These are phyloP conservation scores for Aristolochia fimbriata DNA, from an alignment of 164 flowering plant genomes.

Conservation along the genomic window DNA sequence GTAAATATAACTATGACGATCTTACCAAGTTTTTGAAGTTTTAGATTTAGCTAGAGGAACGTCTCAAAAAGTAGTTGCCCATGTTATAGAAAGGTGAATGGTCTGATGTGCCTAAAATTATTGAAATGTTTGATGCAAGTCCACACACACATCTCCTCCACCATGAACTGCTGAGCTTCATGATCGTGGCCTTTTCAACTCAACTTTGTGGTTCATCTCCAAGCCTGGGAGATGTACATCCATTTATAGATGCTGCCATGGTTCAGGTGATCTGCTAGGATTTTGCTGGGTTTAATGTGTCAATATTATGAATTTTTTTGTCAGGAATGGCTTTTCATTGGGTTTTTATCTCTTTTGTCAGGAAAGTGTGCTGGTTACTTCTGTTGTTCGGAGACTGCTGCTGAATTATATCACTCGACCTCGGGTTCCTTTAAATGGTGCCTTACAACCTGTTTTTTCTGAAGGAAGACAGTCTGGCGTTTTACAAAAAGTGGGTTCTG, in stretches of 20 bases:
- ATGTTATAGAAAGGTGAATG: too few species aligned
- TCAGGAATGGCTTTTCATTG: not conserved
- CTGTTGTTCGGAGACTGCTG: constrained; percentile 57
- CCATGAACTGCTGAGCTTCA: constrained; percentile 78
- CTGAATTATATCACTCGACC: constrained; percentile 60
- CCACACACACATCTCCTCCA: constrained; percentile 63
- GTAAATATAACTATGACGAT: too few species aligned
- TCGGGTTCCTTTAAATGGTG: constrained; percentile 29
- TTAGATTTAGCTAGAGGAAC: too few species aligned
- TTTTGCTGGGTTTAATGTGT: not conserved
- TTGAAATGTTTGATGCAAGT: constrained; percentile 26
- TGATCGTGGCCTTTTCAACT: constrained; percentile 87
- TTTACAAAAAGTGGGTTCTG: constrained; percentile 84
- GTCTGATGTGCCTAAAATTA: too few species aligned
- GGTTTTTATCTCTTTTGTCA: constrained; percentile 26
- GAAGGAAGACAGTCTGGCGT: constrained; percentile 63
- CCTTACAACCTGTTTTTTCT: constrained; percentile 46
- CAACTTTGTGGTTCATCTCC: constrained; percentile 93
- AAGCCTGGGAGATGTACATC: constrained; percentile 73
- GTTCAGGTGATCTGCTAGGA: constrained; percentile 41
- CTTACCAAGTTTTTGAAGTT: too few species aligned
- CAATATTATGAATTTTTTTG: not conserved
- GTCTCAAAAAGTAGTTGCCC: too few species aligned
- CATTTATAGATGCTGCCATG: constrained; percentile 88
- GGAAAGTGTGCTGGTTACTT: constrained; percentile 59